These are phyloP conservation scores for Pseudocercospora ulei DNA, from an alignment of 2,329 filamentous ascomycete species.

Conservation along the genomic window DNA sequence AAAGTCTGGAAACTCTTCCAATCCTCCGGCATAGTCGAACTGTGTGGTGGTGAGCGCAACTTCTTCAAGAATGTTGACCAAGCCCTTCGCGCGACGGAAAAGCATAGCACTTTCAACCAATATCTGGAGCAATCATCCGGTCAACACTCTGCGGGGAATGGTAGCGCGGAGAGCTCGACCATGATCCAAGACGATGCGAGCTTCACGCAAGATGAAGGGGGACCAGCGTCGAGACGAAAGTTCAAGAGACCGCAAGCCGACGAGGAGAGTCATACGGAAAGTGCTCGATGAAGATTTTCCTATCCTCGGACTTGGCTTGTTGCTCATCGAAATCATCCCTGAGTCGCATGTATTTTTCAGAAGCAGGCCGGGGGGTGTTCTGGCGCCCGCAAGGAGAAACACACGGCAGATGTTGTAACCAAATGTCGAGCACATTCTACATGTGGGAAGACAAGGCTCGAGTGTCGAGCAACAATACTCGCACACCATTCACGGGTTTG, in stretches of 20 bases:
- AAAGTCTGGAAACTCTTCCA: conserved; percentile 64
- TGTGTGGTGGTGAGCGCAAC: conserved; percentile 64
- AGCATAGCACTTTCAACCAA: conserved; percentile 35
- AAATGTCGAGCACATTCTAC: background rate
- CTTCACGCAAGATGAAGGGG: conserved; percentile 11
- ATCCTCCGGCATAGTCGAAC: conserved; percentile 71
- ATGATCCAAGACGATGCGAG: conserved; percentile 7
- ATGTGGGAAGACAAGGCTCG: too few species aligned
- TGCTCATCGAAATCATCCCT: too few species aligned
- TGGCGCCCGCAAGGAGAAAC: background rate
- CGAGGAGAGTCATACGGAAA: too few species aligned
- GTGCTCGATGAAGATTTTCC: too few species aligned
- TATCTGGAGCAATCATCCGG: conserved; percentile 9
- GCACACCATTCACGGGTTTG: too few species aligned
- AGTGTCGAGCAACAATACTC: too few species aligned
- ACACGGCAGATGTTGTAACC: conserved; percentile 5
- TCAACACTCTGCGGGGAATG: conserved; percentile 2
- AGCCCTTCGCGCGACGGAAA: conserved; percentile 70
- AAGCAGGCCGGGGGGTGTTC: conserved; percentile 5
- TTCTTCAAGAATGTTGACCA: conserved; percentile 79
- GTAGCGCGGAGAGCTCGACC: conserved; percentile 1
- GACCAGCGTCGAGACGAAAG: conserved; percentile 3
- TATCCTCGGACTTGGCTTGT: too few species aligned
- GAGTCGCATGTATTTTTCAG: background rate
- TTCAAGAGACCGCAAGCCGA: conserved; percentile 1